Percentiles rank a stretch among this genome's conserved stretches.
Conservation (phyloP, 306 rosid species). For the Quercus dentata region DNA sequence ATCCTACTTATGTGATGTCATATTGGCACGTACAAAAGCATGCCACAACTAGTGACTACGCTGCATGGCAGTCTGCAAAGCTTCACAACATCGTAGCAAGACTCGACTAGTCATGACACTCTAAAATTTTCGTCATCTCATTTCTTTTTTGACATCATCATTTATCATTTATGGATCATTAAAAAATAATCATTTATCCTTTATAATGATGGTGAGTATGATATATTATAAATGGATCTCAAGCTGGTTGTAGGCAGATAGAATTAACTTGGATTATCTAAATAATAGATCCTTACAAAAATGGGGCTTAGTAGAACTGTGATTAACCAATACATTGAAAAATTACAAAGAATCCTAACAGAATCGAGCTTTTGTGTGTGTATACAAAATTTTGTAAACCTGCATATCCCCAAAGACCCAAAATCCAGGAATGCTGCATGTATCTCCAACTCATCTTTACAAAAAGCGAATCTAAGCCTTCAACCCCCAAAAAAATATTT, state of each 20-base stretch:
- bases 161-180: too few relatives aligned
- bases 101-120: background rate
- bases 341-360: slow-evolving; percentile 32
- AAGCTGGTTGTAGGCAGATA: background rate
- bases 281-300: slow-evolving; percentile 31
- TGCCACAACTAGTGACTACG: too few relatives aligned
- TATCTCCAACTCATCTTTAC: slow-evolving; percentile 65
- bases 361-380: slow-evolving; percentile 28
- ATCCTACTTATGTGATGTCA: too few relatives aligned
- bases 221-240: background rate
- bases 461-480: slow-evolving; percentile 34
- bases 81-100: background rate
- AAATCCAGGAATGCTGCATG: slow-evolving; percentile 31
- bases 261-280: background rate
- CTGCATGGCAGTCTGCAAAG: too few relatives aligned
- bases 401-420: slow-evolving; percentile 28
- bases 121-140: background rate
- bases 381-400: background rate
- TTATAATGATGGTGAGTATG: background rate
- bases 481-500: slow-evolving; percentile 17
- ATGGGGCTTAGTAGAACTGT: slow-evolving; percentile 21
- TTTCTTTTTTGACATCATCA: too few relatives aligned
- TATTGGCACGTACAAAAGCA: too few relatives aligned
- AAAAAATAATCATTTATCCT: background rate
- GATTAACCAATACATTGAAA: slow-evolving; percentile 33